phyloP scores from a whole-genome alignment of 306 rosid species.

The Lotus japonicus region DNA sequence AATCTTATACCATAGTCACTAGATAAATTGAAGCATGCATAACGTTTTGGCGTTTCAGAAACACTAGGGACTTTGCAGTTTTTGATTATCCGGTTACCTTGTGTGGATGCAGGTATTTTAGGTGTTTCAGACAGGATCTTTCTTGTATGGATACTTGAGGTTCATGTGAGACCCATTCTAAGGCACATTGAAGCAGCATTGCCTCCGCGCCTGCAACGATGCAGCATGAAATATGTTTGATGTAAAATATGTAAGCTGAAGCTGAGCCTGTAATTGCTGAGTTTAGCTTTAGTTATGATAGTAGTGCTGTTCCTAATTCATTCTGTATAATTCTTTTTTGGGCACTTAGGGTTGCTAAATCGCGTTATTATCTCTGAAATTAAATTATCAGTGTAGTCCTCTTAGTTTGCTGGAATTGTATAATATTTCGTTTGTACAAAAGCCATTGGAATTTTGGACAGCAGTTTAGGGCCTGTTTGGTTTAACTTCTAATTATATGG shows the following conservation, averaged over 20 bases:
- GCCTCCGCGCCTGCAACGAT: neutral
- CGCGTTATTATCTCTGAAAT: constrained; percentile 2
- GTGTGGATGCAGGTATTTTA: constrained; percentile 30
- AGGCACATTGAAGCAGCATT: neutral
- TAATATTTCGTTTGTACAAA: constrained; percentile 21
- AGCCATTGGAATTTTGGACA: neutral
- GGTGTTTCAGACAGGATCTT: constrained; percentile 1
- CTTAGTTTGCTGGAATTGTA: constrained; percentile 22
- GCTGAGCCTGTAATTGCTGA: constrained; percentile 18
- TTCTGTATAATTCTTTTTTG: constrained; percentile 33
- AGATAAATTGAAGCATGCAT: neutral
- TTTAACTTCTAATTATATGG: too few species aligned
- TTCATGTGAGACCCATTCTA: neutral
- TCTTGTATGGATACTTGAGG: constrained; percentile 1
- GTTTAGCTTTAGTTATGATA: constrained; percentile 19
- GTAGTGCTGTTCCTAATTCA: constrained; percentile 22
- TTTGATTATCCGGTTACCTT: neutral
- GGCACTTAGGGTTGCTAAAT: constrained; percentile 11
- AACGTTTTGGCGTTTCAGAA: neutral
- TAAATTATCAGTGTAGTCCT: constrained; percentile 14
- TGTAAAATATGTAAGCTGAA: constrained; percentile 26
- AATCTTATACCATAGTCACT: neutral
- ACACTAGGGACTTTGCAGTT: neutral
- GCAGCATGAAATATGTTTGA: constrained; percentile 13
- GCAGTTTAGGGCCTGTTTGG: neutral